Evolutionary conservation across 2,329 filamentous ascomycete genomes (phyloP).

Genomic region (Uncinocarpus reesii): DNA sequence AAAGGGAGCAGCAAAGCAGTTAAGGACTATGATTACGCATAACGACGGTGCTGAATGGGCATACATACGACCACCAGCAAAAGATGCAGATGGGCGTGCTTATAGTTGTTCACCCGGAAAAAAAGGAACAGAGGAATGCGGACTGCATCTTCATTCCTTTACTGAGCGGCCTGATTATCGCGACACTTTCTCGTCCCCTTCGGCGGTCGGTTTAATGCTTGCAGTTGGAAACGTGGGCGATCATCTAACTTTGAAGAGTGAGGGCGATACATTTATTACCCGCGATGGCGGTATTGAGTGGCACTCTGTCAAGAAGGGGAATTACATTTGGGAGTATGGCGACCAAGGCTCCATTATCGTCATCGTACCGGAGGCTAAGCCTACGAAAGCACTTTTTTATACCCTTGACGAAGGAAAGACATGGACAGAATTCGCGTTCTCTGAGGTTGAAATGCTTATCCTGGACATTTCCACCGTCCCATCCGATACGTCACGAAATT

Average conservation of each 20-base stretch:
- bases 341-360: conserved; percentile 91
- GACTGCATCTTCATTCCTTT: conserved; percentile 88
- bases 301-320: conserved; percentile 75
- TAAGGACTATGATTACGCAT: conserved; percentile 88
- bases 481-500: conserved; percentile 81
- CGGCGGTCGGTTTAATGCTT: conserved; percentile 83
- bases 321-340: conserved; percentile 87
- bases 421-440: conserved; percentile 69
- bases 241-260: conserved; percentile 53
- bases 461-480: conserved; percentile 77
- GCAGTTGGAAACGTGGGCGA: conserved; percentile 83
- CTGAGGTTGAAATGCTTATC: conserved; percentile 59
- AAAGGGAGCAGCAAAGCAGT: conserved; percentile 59
- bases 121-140: conserved; percentile 53
- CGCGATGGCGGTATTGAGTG: conserved; percentile 82
- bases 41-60: conserved; percentile 90
- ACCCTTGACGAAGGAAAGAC: conserved; percentile 68
- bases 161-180: conserved; percentile 69
- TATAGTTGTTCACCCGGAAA: conserved; percentile 56
- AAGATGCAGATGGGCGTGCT: conserved; percentile 59
- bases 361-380: conserved; percentile 61
- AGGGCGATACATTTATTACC: conserved; percentile 84
- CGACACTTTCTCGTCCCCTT: conserved; percentile 78
- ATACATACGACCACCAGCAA: conserved; percentile 59
- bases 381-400: conserved; percentile 62